Base-by-base conservation (phyloP, 176 grass and related monocot genomes). In the Phyllostachys edulis region DNA sequence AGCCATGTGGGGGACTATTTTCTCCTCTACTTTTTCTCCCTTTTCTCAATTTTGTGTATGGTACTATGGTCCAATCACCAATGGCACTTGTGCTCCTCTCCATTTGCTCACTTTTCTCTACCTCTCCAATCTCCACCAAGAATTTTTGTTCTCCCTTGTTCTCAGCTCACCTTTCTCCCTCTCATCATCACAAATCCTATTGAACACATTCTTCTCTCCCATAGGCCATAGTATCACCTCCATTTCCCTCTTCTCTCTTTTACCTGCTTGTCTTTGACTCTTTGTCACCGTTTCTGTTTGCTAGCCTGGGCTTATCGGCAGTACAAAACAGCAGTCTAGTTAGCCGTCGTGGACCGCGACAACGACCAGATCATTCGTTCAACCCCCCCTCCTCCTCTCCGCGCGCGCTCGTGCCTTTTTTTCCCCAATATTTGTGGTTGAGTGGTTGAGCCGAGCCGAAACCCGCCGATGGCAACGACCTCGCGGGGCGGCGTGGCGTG, bases 391-490 rank as follows among this genome's bases (percentile, higher is more conserved):
- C 54, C 56, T 24, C 11, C 40, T 40, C 62, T 20, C 32, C 3
- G 84, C 26, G n/a, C 40, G 41, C 64, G 62, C 79, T 87, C 67
- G 47, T 75, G 90, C 42, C 70, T 74, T 77, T 60, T 57, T 61
- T 61, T 55, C 71, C 54, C 71, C 54, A 8, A 52, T 57, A 65
- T 38, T 56, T 14, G 84, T 86, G 29, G 87, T 79, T 92, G 94
- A 97, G 94, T 94, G 80, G 94, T 92, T 97, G 92, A 81, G 79
- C 89, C 59, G 70, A 67, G 71, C 82, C 65, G 63, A 62, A 62
- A 50, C 17, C 67, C 41, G 84, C 50, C 77, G 85, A 85, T 89
- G 83, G 83, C 47, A 87, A 93, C 75, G 81, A 82, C 91, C 78
- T 76, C 80, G 78, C 85, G 37, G 23, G 41, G 20, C 79, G 67